Base-by-base conservation (phyloP, 2,329 filamentous ascomycete genomes). In the Xylariaceae sp. region DNA sequence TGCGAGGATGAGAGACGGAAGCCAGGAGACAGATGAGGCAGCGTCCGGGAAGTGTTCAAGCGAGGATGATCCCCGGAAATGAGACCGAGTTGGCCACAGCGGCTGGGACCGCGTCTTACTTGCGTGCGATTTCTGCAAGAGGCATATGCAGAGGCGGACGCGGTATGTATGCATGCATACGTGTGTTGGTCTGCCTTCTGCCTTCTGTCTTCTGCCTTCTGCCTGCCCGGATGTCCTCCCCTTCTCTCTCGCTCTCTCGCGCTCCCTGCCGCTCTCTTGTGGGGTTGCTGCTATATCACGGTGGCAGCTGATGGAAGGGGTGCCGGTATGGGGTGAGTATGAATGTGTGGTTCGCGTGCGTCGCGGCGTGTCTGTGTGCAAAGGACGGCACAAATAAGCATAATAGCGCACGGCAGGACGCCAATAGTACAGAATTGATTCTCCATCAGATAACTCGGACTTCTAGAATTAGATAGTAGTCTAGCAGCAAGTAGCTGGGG, bases 31-130 rank as follows among this genome's bases (percentile, higher is more conserved):
- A 46, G 19, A 40, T 19, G 26, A 49, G 47, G 21, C 41, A 21
- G 55, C 50, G 51, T 51, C 41, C 22, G 47, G 37, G 47, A 43
- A 43, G 52, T 34, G n/a, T 40, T 44, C 32, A 55, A 54, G 43
- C 54, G 45, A 51, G 54, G 44, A 22, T 22, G 40, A 49, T 52
- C 37, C 36, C 43, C 36, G 50, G 43, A 26, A 52, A 40, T 47
- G 52, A 55, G 29, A 30, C 52, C 46, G 46, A 49, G 29, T 30
- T 47, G 49, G 21, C 47, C 39, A 47, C 52, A 39, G 16, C 43
- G 37, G 52, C 49, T 47, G 49, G 55, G 44, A 50, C 50, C 47
- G 44, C 43, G 47, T 59, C 57, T 59, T 57, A 59, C 57, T 51
- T 55, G 57, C 55, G 55, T 59, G 40, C 15, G 49, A 42, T 40